Evolutionary conservation across 495 filamentous ascomycete genomes (phyloP), one percentile per base, ranked within the genome.

Genomic region (Podospora tetraspora): DNA sequence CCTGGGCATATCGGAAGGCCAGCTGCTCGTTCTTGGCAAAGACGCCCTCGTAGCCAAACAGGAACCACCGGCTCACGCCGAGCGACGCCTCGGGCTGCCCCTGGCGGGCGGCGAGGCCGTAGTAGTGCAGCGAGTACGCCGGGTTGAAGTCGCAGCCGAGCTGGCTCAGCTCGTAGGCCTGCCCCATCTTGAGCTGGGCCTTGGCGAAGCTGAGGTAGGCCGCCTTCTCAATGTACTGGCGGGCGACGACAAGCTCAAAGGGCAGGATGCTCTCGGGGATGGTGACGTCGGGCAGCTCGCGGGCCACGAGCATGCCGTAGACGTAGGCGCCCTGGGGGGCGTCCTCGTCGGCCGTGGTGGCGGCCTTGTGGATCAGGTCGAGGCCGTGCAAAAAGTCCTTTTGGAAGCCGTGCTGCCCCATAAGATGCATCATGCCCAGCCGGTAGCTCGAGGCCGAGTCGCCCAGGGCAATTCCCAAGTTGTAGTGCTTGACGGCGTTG

Each of bases 61-160:
- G 83, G 79, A 98, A 98, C 95, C 95, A 99, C 79, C 97, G 96
- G 75, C 94, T 97, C 68, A 99, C 94, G 25, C 93, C 92, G 86
- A 99, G 93, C 63, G 97, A 92, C 0, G 94, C 95, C 73, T 98
- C 95, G 0, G 91, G 80, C 72, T 97, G 93, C 32, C 85, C 86
- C 78, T 98, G 96, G 57, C 91, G 88, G 4, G 95, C 90, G 22
- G 95, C 96, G 57, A 99, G 84, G 64, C 92, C 93, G 76, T 97
- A 97, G 78, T 99, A 99, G 72, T 99, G 95, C 67, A 99, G 79
- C 5, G 94, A 97, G 62, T 96, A 81, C 7, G 91, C 89, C 0
- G 95, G 95, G 72, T 94, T 91, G 79, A 99, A 99, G 71, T 98
- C 94, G 76, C 95, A 97, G 24, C 92, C 91, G 10, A 99, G 84